Evolutionary conservation across 306 rosid genomes (phyloP).

Genomic region (Pyrus bretschneideri): DNA sequence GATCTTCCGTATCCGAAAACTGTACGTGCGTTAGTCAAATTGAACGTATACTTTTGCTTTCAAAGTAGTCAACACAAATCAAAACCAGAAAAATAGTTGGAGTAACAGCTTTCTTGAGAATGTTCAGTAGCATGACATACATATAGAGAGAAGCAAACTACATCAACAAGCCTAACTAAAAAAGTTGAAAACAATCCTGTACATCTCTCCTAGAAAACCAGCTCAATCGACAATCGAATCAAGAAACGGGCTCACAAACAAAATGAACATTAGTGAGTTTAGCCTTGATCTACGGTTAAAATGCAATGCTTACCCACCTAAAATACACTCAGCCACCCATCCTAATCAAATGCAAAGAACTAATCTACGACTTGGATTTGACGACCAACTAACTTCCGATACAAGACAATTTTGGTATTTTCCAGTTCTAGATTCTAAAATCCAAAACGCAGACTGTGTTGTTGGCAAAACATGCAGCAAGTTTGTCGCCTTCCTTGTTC

Average conservation of each 20-base stretch:
- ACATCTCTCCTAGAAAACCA: background rate
- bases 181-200: background rate
- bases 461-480: constrained; percentile 89
- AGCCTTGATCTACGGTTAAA: constrained; percentile 7
- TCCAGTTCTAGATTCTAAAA: constrained; percentile 36
- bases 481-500: constrained; percentile 86
- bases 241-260: background rate
- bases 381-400: background rate
- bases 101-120: background rate
- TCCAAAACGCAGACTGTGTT: constrained; percentile 74
- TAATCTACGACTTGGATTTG: background rate
- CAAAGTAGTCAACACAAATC: background rate
- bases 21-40: no score
- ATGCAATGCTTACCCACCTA: constrained; percentile 4
- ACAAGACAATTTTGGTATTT: background rate
- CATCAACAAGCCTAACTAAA: background rate
- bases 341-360: background rate
- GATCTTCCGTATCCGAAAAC: no score
- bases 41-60: background rate
- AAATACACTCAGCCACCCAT: background rate
- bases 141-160: background rate
- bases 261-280: background rate
- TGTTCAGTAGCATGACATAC: background rate
- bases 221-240: background rate
- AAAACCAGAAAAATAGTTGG: background rate